Base-by-base conservation (phyloP, 305 asterid genomes). In the Coffea humblotiana region DNA sequence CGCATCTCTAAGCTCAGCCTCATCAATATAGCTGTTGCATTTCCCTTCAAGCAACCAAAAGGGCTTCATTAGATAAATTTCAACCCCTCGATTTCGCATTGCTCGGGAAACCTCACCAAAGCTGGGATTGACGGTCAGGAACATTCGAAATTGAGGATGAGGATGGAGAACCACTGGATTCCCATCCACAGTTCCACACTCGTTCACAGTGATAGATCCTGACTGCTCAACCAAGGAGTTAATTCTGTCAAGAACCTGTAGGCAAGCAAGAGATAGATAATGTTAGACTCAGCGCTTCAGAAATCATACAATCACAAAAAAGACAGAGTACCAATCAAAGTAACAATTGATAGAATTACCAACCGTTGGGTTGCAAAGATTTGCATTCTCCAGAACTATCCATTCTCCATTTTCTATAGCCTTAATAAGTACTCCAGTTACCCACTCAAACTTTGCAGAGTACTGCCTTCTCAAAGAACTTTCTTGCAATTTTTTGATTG, bases 281-380 rank as follows among this genome's bases (percentile, higher is more conserved):
- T 70, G 69, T 79, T 64, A 79, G 52, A 54, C 66, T 69, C 74
- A 64, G 6, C 11, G 40, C 21, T 51, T 56, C 2, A 27, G 18
- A 47, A 66, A 25, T 18, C 35, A 82, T 21, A 69, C 8, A 35
- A 48, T 32, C 63, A 77, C 18, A 69, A 40, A 35, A 67, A 21
- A 67, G 75, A 6, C 21, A 21, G 1, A 75, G 49, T 45, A 75
- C 15, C 49, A 77, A 40, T n/a, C 40, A 64, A 58, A 43, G 10
- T 5, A 35, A 69, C 18, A 66, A 76, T 74, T 67, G 45, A 77
- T 40, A 40, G 29, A 72, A 48, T 63, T 79, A 89, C 92, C 51
- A 47, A 96, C 99, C 97, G 98, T 96, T 74, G 99, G 98, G 84
- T 94, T 96, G 92, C 99, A 96, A 81, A 96, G 97, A 86, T 96